Percentiles rank a stretch among this genome's conserved stretches.
These are phyloP conservation scores for Houttuynia cordata DNA, from an alignment of 164 flowering plant genomes.

Conservation along the genomic window DNA sequence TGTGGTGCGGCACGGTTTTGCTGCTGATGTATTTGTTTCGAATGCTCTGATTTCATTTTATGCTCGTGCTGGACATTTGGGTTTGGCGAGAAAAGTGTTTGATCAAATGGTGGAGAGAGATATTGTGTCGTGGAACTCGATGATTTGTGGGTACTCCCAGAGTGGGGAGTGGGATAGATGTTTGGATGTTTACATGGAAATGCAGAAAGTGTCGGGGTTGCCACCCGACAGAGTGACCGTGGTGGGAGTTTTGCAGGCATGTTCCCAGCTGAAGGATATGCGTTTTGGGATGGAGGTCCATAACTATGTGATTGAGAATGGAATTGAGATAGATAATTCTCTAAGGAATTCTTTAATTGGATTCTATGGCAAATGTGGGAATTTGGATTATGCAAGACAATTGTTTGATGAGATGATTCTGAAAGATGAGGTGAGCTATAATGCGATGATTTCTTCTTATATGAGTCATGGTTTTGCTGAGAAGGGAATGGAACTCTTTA, in stretches of 20 bases:
- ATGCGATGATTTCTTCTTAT: conserved; percentile 56
- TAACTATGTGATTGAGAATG: conserved; percentile 21
- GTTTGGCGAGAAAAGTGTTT: conserved; percentile 46
- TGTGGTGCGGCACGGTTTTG: conserved; percentile 40
- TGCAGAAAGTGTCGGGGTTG: conserved; percentile 26
- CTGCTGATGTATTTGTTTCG: conserved; percentile 38
- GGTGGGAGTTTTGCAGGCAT: conserved; percentile 59
- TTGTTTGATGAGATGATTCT: conserved; percentile 50
- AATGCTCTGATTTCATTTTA: conserved; percentile 57
- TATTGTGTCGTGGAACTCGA: conserved; percentile 79
- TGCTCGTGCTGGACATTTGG: conserved; percentile 34
- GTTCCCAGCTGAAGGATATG: conserved; percentile 61
- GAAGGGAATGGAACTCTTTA: conserved; percentile 50
- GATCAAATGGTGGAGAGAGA: conserved; percentile 46
- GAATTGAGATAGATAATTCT: conserved; percentile 38
- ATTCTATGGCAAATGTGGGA: conserved; percentile 71
- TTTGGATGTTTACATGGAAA: conserved; percentile 35
- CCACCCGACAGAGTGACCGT: conserved; percentile 46
- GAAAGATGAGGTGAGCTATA: conserved; percentile 58
- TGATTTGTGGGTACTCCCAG: conserved; percentile 76
- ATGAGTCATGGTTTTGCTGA: conserved; percentile 64
- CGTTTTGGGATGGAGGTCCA: conserved; percentile 61
- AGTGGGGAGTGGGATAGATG: conserved; percentile 49
- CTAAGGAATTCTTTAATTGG: conserved; percentile 51
- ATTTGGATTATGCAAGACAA: conserved; percentile 60